These are phyloP conservation scores for Falciphora oryzae DNA, from an alignment of 2,329 filamentous ascomycete species.

Conservation along the genomic window DNA sequence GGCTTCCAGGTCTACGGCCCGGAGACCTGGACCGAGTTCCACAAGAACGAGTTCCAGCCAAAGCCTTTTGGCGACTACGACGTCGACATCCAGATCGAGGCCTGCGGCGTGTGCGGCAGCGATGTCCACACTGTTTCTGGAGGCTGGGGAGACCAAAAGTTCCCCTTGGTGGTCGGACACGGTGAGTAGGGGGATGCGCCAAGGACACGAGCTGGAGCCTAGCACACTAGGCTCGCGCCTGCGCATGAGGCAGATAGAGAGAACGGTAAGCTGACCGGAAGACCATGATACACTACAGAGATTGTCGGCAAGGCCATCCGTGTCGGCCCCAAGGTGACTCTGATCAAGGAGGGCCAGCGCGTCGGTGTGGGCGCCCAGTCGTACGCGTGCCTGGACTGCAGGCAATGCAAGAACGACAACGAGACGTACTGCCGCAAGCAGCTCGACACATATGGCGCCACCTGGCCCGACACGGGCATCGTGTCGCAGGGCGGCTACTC, in stretches of 20 bases:
- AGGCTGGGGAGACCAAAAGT: slow-evolving; percentile 59
- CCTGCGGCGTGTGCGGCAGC: slow-evolving; percentile 69
- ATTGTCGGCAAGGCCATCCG: slow-evolving; percentile 64
- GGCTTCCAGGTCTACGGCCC: slow-evolving; percentile 54
- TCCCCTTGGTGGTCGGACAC: slow-evolving; percentile 63
- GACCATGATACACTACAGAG: slow-evolving; percentile 34
- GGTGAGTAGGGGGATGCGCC: slow-evolving; percentile 31
- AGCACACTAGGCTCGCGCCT: too few relatives aligned
- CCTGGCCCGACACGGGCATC: slow-evolving; percentile 42
- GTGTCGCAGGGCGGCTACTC: slow-evolving; percentile 54
- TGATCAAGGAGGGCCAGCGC: slow-evolving; percentile 53
- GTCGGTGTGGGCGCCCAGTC: slow-evolving; percentile 66
- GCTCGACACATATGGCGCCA: slow-evolving; percentile 54
- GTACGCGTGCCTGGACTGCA: slow-evolving; percentile 59
- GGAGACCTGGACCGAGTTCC: slow-evolving; percentile 52
- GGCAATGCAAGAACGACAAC: slow-evolving; percentile 59
- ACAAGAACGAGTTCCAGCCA: slow-evolving; percentile 71
- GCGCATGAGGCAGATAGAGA: too few relatives aligned
- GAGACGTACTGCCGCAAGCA: slow-evolving; percentile 63
- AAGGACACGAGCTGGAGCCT: not conserved
- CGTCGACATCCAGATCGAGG: slow-evolving; percentile 81
- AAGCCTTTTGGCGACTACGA: slow-evolving; percentile 86
- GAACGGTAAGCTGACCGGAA: not conserved
- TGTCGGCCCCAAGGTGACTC: slow-evolving; percentile 59
- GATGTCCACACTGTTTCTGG: slow-evolving; percentile 67